Evolutionary conservation across 1,284 basidiomycete species (phyloP), one percentile per base, ranked within the genome.

Genomic region (Bondarzewia mesenterica): DNA sequence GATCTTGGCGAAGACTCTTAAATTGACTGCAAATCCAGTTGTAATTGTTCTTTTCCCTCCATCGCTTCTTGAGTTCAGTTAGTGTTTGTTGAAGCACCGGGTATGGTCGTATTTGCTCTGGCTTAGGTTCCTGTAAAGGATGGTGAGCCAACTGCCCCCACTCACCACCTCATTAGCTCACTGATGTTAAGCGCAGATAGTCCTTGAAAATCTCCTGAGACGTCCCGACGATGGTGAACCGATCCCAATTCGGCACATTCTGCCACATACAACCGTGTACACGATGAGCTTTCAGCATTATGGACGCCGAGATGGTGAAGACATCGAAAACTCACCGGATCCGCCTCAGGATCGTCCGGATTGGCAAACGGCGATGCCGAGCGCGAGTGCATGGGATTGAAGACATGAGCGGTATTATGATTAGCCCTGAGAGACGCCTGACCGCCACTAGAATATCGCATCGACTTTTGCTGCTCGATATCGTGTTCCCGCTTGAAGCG

Each of bases 161-260:
- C 50, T 26, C 48, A 32, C 42, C n/a, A 53, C 37, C 37, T 50
- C 42, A 48, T 16, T 45, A 42, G 25, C 85, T 60, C 60, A 92
- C 92, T 53, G 91, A 90, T 43, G 96, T 99, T 51, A 99, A 71
- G 32, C 96, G 85, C 22, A 99, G 72, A 66, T 98, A 99, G 51
- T 93, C 88, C 70, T 99, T 99, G 73, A 98, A 97, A 22, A 96
- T 72, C 58, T 89, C 88, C 55, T 77, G 78, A 45, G 78, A 89
- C 22, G 88, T 93, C 47, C 96, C 96, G 44, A 96, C 90, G 58
- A 99, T 97, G 4, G 94, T 97, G 66, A 86, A 77, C 48, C 82
- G 82, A 71, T 99, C 95, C 96, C 96, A 99, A 64, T 96, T 89
- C 50, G 94, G 86, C 8, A 96, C 93, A 60, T 95, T 94, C 93